Evolutionary conservation across 257 asterid species (phyloP).

Genomic region (Jasminum sambac): DNA sequence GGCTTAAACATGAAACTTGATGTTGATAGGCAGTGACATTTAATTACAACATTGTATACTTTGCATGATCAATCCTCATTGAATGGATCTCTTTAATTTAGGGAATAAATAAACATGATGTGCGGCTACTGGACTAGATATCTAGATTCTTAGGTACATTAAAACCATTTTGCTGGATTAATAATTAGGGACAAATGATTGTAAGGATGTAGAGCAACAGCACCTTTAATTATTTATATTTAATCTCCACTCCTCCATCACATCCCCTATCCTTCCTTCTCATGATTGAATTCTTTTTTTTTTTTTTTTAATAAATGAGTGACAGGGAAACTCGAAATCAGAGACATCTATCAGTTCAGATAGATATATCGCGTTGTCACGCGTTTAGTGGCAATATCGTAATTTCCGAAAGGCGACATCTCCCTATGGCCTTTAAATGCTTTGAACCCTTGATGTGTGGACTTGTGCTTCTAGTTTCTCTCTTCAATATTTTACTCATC

Average conservation of each 20-base stretch:
- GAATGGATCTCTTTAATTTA: not conserved
- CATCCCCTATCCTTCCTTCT: too few relatives aligned
- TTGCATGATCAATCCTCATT: too few relatives aligned
- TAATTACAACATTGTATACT: too few relatives aligned
- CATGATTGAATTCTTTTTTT: not conserved
- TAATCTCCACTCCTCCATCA: too few relatives aligned
- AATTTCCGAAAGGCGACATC: slow-evolving; percentile 25
- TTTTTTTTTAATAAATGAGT: not conserved
- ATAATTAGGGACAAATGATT: not conserved
- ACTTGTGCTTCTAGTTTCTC: slow-evolving; percentile 13
- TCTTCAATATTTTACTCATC: slow-evolving; percentile 1
- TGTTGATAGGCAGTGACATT: too few relatives aligned
- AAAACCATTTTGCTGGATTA: not conserved
- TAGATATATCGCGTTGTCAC: not conserved
- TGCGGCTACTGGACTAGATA: not conserved
- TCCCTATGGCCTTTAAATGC: slow-evolving; percentile 34
- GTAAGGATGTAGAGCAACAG: slow-evolving; percentile 1
- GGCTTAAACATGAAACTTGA: too few relatives aligned
- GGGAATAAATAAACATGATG: not conserved
- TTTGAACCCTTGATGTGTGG: slow-evolving; percentile 27
- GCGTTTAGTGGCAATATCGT: slow-evolving; percentile 28
- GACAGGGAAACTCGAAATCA: not conserved
- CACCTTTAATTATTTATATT: not conserved
- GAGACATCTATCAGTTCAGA: too few relatives aligned
- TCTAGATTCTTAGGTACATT: not conserved